Base-by-base conservation (phyloP, 768 basidiomycete species). In the Tricholoma matsutake region DNA sequence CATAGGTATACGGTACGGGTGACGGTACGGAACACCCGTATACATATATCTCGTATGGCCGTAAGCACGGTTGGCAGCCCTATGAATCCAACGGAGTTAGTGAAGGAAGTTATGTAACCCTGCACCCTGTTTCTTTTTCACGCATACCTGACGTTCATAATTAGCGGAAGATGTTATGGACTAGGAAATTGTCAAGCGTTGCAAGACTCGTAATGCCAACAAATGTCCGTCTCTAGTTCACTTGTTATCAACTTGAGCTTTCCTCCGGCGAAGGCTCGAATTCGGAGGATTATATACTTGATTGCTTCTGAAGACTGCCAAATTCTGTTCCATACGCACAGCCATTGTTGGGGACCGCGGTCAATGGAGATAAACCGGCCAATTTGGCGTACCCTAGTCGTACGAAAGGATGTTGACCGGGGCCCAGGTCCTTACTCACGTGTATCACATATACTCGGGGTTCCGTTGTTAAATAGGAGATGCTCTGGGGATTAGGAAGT, bases 181-280 rank as follows among this genome's bases (percentile, higher is more conserved):
- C 78, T 91, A 29, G 88, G 90, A 61, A 88, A 91, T 13, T 81
- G 89, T 47, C 89, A 90, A 69, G 90, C 90, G 4, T 77, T 90
- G 65, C 78, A 86, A 56, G 75, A 73, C 13, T n/a, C 22, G 3
- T 25, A 1, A 91, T 92, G 84, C 90, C 89, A 2, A 81, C 79
- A 75, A 81, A 86, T 61, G 76, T 75, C 39, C 75, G 80, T 53
- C 67, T 86, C 57, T 86, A 70, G 61, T 2, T 34, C 14, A 8
- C 35, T n/a, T 37, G 31, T 37, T 56, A 35, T 56, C 14, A 4
- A 5, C 22, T 28, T 28, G 5, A 16, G 5, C 22, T 16, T 28
- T 49, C 22, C 22, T 25, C 22, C 3, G 22, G 22, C 22, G 3
- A 25, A 25, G 22, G 3, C 22, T 25, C 22, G 22, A 25, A 25